A percentile compares a stretch with the other conserved stretches of the same genome.
Evolutionary conservation across 2,329 filamentous ascomycete species (phyloP).

Genomic region (Diaporthe batatas): DNA sequence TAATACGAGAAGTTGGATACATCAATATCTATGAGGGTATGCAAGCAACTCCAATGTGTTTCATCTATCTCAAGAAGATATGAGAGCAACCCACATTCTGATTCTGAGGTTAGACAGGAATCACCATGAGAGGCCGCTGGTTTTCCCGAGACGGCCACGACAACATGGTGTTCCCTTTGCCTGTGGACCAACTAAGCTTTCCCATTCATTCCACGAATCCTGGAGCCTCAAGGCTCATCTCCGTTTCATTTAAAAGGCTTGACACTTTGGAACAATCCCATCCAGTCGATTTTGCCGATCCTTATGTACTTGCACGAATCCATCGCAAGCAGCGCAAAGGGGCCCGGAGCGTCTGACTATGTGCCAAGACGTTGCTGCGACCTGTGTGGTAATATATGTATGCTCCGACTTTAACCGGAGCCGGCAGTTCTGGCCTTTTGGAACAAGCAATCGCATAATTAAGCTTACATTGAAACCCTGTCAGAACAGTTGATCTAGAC

Average conservation of each 20-base stretch:
- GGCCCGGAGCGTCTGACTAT: not conserved
- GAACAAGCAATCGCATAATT: slow-evolving; percentile 22
- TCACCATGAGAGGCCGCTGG: not conserved
- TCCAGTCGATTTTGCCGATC: slow-evolving; percentile 7
- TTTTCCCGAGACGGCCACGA: not conserved
- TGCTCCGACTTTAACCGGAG: slow-evolving; percentile 16
- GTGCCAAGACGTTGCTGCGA: slow-evolving; percentile 18
- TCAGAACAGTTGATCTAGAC: slow-evolving; percentile 4
- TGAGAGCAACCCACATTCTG: not conserved
- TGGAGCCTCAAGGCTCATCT: not conserved
- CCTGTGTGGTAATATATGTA: slow-evolving; percentile 15
- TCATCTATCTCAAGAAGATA: not conserved
- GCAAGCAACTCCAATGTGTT: no score
- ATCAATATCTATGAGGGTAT: no score
- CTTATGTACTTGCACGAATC: slow-evolving; percentile 1
- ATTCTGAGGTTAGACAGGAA: not conserved
- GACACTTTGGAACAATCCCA: not conserved
- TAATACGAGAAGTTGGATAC: not conserved
- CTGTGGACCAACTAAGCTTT: slow-evolving; percentile 15
- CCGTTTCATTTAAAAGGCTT: slow-evolving; percentile 6
- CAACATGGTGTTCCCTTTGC: not conserved
- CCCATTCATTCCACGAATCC: not conserved
- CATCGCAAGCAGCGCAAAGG: not conserved
- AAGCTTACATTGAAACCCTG: slow-evolving; percentile 12
- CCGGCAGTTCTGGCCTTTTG: slow-evolving; percentile 21